Base-by-base conservation (phyloP, 202 grass and related monocot species). In the Alloteropsis angusta region DNA sequence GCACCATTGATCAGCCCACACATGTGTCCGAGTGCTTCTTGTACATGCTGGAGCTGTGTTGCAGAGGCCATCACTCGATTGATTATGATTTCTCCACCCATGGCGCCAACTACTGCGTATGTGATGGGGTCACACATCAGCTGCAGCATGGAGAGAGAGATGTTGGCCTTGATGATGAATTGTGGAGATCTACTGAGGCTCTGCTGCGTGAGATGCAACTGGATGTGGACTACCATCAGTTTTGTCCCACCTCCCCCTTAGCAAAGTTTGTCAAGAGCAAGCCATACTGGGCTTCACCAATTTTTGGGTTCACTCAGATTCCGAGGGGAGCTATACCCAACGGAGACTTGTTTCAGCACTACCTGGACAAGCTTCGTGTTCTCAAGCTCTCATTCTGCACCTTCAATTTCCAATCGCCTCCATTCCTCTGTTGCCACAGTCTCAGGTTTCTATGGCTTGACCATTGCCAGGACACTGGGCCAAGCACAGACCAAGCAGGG, bases 391-490 rank as follows among this genome's bases (percentile, higher is more conserved):
- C 42, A 7, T n/a, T 4, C 0, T 77, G 75, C 14, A 16, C 12
- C 13, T 52, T 77, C 7, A 16, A 14, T 14, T 52, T 65, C 35
- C 6, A 9, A 6, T 65, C 59, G 4, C 75, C 75, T 64, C 75
- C 60, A 39, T 65, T 77, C n/a, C 12, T 50, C 12, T 77, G 18
- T n/a, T 77, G 75, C 44, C 3, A 34, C 0, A 7, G 4, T 7
- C 60, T 77, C 0, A 77, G n/a, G 15, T 77, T 77, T 12, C 75
- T 77, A 1, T 62, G 75, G 7, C 60, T 78, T 13, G 32, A 78
- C 14, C 2, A 53, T 0, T 78, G 75, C 7, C n/a, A 53, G 2
- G 32, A 6, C 19, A 43, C 0, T 6, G 13, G 5, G 6, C 26
- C 6, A 0, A 18, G 9, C 3, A 18, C 1, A 4, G 2, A 49